Evolutionary conservation across 2,329 filamentous ascomycete genomes (phyloP).

Genomic region (Pseudogymnoascus sp.): DNA sequence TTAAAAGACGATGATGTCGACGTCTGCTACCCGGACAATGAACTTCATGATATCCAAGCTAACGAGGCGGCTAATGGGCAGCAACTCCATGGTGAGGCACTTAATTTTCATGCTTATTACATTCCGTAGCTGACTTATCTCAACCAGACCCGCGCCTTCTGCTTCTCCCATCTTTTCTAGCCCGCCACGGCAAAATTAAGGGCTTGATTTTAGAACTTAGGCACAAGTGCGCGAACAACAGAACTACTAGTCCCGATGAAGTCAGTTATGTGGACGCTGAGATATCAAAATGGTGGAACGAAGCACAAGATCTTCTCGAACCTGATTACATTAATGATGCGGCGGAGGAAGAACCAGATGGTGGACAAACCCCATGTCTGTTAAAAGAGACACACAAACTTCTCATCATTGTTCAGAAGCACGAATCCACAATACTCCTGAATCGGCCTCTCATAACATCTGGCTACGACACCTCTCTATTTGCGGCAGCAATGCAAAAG

Average conservation of each 20-base stretch:
- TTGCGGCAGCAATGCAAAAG: constrained; percentile 42
- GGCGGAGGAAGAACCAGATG: constrained; percentile 9
- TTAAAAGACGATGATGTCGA: constrained; percentile 52
- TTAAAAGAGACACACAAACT: constrained; percentile 31
- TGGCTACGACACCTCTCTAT: constrained; percentile 36
- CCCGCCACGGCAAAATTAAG: constrained; percentile 42
- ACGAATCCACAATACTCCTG: constrained; percentile 44
- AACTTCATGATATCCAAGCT: constrained; percentile 33
- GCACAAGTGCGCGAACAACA: constrained; percentile 43
- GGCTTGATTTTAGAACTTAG: constrained; percentile 46
- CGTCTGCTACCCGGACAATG: constrained; percentile 46
- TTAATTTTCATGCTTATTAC: constrained; percentile 1
- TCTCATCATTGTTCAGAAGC: constrained; percentile 38
- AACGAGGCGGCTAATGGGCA: constrained; percentile 14
- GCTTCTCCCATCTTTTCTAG: constrained; percentile 30
- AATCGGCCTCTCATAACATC: constrained; percentile 44
- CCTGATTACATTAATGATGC: constrained; percentile 25
- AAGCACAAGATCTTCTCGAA: constrained; percentile 43
- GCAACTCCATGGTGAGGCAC: constrained; percentile 13
- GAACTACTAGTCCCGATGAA: constrained; percentile 36
- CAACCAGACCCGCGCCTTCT: constrained; percentile 25
- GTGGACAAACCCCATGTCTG: constrained; percentile 18
- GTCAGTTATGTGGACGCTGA: constrained; percentile 42
- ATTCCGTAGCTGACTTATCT: constrained; percentile 18
- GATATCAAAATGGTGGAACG: constrained; percentile 46